These are phyloP conservation scores for Amaranthus hypochondriacus DNA, from an alignment of 148 eudicot species.

Conservation along the genomic window DNA sequence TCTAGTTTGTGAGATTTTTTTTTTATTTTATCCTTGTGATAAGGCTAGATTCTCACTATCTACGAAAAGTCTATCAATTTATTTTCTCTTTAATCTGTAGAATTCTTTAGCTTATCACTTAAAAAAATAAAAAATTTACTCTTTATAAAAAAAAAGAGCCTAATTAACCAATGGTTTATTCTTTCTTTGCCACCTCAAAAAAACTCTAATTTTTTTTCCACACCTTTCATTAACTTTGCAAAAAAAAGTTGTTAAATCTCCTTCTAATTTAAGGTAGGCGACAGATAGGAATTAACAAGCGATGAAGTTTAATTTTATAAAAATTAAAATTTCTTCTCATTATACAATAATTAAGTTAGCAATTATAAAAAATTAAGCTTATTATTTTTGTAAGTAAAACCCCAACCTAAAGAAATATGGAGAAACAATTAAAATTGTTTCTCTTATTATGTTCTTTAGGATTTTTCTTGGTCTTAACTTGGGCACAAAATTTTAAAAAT, in stretches of 20 bases:
- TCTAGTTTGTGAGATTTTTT: too few species aligned
- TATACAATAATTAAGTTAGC: slow-evolving; percentile 3
- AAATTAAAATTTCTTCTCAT: neutral
- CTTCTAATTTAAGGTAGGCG: neutral
- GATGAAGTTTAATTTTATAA: neutral
- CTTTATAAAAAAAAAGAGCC: neutral
- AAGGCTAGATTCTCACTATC: too few species aligned
- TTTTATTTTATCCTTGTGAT: too few species aligned
- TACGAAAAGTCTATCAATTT: too few species aligned
- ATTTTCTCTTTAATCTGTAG: too few species aligned
- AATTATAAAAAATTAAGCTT: neutral
- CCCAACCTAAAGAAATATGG: slow-evolving; percentile 12
- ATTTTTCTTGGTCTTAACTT: neutral
- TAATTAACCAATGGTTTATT: neutral
- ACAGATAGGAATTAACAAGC: neutral
- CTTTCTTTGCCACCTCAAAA: neutral
- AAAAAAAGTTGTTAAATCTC: neutral
- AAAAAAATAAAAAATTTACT: too few species aligned
- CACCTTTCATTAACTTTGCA: neutral
- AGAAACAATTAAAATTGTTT: slow-evolving; percentile 11
- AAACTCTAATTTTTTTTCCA: neutral
- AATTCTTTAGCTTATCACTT: too few species aligned
- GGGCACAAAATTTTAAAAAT: slow-evolving; percentile 13
- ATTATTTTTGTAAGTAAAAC: slow-evolving; percentile 14
- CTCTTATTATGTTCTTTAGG: slow-evolving; percentile 12